Evolutionary conservation across 2,329 filamentous ascomycete species (phyloP), one percentile per base, ranked within the genome.

Genomic region (Capronia americana): DNA sequence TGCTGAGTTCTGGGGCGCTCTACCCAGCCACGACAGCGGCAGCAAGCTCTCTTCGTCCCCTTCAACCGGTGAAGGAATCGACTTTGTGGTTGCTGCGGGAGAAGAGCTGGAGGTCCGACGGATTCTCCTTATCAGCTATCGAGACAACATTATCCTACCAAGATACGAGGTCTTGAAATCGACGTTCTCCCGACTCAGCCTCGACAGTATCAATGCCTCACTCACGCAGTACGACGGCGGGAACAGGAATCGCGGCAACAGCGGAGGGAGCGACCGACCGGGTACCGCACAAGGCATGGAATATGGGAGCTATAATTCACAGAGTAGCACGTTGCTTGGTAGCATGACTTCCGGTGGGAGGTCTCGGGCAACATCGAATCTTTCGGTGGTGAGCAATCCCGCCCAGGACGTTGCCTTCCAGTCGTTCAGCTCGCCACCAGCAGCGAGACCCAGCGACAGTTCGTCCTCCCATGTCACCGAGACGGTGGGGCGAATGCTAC

Each of bases 401-500:
- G 60, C 72, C 1, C 77, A 83, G 66, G 78, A 80, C 53, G 70
- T 79, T 57, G 75, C 80, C 48, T 79, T 81, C 67, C 77, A 79
- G 56, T 79, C 79, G 2, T 75, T 81, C 69, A 76, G 78, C 10
- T 78, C 79, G 0, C 77, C 80, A 1, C 71, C 76, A 24, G 70
- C 71, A 51, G 71, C 74, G 34, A 71, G 72, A 46, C 72, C 76
- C 7, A 68, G 76, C 4, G 81, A 83, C 65, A 79, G 78, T 74
- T 90, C 88, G 57, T 63, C 80, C 74, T 86, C 92, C 75, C 88
- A 95, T 75, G 88, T 98, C 61, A 97, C 95, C 0, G 93, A 98
- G 72, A 97, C 94, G 72, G 93, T 97, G 0, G 95, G 93, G 0
- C 85, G 94, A 58, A 96, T 99, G 92, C 83, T 99, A 69, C 95